phyloP scores from a whole-genome alignment of 768 basidiomycete genomes.

The Hortiboletus campestris region DNA sequence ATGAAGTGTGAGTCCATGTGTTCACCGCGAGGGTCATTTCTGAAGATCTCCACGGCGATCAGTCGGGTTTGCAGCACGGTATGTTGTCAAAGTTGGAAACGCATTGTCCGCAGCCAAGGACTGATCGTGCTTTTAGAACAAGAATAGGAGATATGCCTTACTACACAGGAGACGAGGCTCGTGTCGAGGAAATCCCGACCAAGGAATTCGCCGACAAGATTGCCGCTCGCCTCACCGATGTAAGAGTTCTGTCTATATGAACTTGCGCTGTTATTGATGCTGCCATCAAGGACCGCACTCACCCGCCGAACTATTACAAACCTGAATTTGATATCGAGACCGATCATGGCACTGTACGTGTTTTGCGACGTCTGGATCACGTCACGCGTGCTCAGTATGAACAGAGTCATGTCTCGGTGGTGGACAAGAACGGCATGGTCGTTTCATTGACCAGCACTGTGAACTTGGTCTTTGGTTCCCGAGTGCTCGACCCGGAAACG shows the following conservation, averaged over 20 bases:
- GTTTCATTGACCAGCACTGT: constrained; percentile 87
- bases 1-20: constrained; percentile 66
- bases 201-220: constrained; percentile 66
- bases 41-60: constrained; percentile 5
- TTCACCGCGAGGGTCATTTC: constrained; percentile 11
- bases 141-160: constrained; percentile 76
- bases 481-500: constrained; percentile 81
- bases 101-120: constrained; percentile 6
- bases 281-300: constrained; percentile 63
- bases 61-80: constrained; percentile 70
- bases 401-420: constrained; percentile 80
- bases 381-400: constrained; percentile 3
- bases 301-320: constrained; percentile 78
- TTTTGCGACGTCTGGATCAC: constrained; percentile 1
- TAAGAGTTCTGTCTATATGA: constrained; percentile 36
- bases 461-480: constrained; percentile 87
- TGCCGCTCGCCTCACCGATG: constrained; percentile 76
- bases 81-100: constrained; percentile 7
- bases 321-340: constrained; percentile 72
- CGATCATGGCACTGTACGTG: constrained; percentile 78
- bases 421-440: constrained; percentile 86
- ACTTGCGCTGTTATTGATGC: constrained; percentile 6
- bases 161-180: constrained; percentile 48
- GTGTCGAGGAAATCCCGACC: constrained; percentile 63
- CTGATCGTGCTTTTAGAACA: constrained; percentile 52